These are phyloP conservation scores for Stachybotrys echinatus DNA, from an alignment of 2,329 filamentous ascomycete genomes.

Conservation along the genomic window DNA sequence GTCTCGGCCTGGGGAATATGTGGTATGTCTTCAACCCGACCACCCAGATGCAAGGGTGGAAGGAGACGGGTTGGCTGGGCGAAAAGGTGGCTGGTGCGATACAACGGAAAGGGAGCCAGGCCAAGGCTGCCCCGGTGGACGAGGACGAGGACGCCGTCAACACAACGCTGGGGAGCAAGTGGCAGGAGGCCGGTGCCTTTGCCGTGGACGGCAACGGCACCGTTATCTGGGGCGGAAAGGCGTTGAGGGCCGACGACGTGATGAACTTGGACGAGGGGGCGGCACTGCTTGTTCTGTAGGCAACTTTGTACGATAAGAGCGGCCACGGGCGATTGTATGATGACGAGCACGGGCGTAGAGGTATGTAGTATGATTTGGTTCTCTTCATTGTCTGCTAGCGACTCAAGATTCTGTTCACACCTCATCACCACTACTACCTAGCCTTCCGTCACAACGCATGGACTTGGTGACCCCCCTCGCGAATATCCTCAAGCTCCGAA, in stretches of 20 bases:
- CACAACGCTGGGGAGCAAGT: slow-evolving; percentile 49
- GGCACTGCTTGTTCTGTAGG: slow-evolving; percentile 23
- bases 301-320: too few relatives aligned
- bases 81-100: slow-evolving; percentile 43
- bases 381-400: too few relatives aligned
- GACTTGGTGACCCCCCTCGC: too few relatives aligned
- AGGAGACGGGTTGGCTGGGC: slow-evolving; percentile 50
- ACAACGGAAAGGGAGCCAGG: slow-evolving; percentile 25
- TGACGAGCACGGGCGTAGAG: background rate
- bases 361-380: background rate
- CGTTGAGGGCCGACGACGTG: slow-evolving; percentile 41
- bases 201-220: slow-evolving; percentile 43
- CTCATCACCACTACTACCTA: too few relatives aligned
- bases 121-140: background rate
- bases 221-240: slow-evolving; percentile 46
- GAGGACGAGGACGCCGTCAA: slow-evolving; percentile 28
- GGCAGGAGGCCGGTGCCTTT: slow-evolving; percentile 49
- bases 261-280: slow-evolving; percentile 48
- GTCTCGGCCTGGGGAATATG: slow-evolving; percentile 43
- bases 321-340: too few relatives aligned
- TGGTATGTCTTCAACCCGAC: slow-evolving; percentile 51
- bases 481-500: slow-evolving; percentile 13
- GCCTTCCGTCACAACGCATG: too few relatives aligned
- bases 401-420: too few relatives aligned
- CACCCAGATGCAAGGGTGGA: slow-evolving; percentile 47